Evolutionary conservation across 1,139 yeast genomes (phyloP).

Genomic region (Zygoascus hellenicus): DNA sequence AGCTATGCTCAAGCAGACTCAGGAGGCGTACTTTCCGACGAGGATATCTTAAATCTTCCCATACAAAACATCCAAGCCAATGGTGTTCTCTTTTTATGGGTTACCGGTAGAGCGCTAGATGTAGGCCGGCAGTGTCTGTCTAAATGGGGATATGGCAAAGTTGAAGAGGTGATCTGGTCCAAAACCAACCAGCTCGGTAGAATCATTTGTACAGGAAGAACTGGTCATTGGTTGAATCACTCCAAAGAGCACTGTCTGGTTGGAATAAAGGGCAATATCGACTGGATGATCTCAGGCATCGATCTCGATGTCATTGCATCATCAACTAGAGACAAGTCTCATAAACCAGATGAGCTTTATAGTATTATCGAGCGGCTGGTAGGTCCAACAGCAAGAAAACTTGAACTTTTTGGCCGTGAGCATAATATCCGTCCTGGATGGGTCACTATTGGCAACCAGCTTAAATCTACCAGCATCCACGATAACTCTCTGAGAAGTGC

Average conservation of each 20-base stretch:
- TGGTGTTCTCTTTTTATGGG: constrained; percentile 84
- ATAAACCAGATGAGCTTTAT: constrained; percentile 85
- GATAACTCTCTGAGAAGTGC: no score
- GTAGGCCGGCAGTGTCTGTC: constrained; percentile 69
- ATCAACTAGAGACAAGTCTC: constrained; percentile 77
- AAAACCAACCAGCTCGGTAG: constrained; percentile 81
- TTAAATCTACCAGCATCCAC: constrained; percentile 31
- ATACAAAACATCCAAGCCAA: constrained; percentile 69
- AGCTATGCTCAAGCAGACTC: constrained; percentile 42
- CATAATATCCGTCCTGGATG: constrained; percentile 87
- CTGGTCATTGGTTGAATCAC: constrained; percentile 96
- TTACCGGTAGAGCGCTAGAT: constrained; percentile 89
- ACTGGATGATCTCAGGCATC: constrained; percentile 60
- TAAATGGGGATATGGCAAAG: constrained; percentile 75
- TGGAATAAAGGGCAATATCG: constrained; percentile 74
- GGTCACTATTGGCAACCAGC: constrained; percentile 76
- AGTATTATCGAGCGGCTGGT: constrained; percentile 81
- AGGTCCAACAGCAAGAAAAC: constrained; percentile 66
- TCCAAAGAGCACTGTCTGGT: constrained; percentile 86
- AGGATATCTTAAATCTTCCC: constrained; percentile 60
- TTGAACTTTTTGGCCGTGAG: constrained; percentile 84
- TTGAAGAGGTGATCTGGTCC: constrained; percentile 85
- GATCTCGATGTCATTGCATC: constrained; percentile 79
- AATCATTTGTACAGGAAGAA: constrained; percentile 90
- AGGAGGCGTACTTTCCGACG: constrained; percentile 44